Conservation (phyloP, 2,329 filamentous ascomycete genomes). For the Penicillium brevicompactum region DNA sequence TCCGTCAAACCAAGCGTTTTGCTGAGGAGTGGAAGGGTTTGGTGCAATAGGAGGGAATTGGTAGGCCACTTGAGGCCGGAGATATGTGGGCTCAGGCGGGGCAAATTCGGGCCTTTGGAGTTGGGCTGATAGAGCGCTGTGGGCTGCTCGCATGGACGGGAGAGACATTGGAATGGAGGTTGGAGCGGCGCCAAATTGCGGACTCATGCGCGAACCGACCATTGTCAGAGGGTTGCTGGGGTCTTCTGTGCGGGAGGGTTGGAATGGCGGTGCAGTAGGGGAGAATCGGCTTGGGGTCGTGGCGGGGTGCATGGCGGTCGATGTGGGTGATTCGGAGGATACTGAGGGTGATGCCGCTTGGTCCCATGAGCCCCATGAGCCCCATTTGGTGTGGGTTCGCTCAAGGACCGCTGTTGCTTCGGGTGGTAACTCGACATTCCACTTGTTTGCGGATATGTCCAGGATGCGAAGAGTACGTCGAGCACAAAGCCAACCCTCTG, state of each 20-base stretch:
- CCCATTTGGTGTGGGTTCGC: constrained; percentile 78
- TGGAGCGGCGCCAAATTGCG: constrained; percentile 16
- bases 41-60: constrained; percentile 15
- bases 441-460: constrained; percentile 81
- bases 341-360: constrained; percentile 35
- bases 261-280: constrained; percentile 7
- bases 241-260: constrained; percentile 10
- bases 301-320: constrained; percentile 17
- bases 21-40: constrained; percentile 19
- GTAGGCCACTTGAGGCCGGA: constrained; percentile 27
- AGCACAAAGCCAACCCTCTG: constrained; percentile 90
- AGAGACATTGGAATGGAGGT: constrained; percentile 18
- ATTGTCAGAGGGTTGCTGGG: constrained; percentile 12
- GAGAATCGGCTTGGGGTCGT: constrained; percentile 22
- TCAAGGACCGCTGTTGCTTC: constrained; percentile 77
- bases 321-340: constrained; percentile 28
- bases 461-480: constrained; percentile 82
- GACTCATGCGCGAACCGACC: constrained; percentile 11
- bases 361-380: constrained; percentile 61
- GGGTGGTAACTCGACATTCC: constrained; percentile 82
- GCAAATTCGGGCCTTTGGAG: constrained; percentile 23
- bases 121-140: constrained; percentile 20
- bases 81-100: constrained; percentile 37
- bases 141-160: constrained; percentile 21
- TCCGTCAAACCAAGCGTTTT: constrained; percentile 35